Base-by-base conservation (phyloP, 108 stramenopile species). In the Stephanodiscus triporus region DNA sequence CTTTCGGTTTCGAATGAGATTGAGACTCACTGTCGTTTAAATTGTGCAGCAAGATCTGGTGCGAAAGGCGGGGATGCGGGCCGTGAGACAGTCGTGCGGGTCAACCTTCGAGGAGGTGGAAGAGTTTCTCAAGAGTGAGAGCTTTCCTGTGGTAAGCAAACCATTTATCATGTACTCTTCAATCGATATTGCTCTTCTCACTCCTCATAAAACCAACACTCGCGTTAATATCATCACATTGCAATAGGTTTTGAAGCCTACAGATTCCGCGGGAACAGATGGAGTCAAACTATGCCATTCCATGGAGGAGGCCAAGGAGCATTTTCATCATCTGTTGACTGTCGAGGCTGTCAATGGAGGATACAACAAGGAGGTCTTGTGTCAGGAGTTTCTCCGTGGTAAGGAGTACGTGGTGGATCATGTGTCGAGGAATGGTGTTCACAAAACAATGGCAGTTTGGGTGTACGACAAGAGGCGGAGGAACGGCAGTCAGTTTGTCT, bases 371-470 rank as follows among this genome's bases (percentile, higher is more conserved):
- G 80, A 81, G 59, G 97, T 96, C 6, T 79, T 97, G 24, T 90
- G 95, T 45, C 95, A 96, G 75, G 97, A 97, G 70, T 97, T 93
- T 66, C 68, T 97, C 49, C 66, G 85, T 45, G 96, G 96, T 22
- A 87, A 81, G 16, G 97, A 97, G 78, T 97, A 96, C 71, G 96
- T 96, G 45, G 84, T 97, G 43, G 97, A 97, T 73, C 84, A 85
- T 49, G 96, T 96, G 17, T 86, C 85, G 29, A 63, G 87, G 27
- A 77, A 96, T 80, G 97, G 96, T 22, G 87, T 86, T 5, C 97
- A 97, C 84, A 95, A 98, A 80, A 88, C 89, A 7, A 81, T 87
- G 73, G 94, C 93, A 78, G 76, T 96, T 10, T 97, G 97, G 97
- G 90, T 91, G 14, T 97, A 97, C 83, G 97, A 97, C 87, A 96